Conservation (phyloP, 495 filamentous ascomycete genomes). For the Pseudoneurospora amorphoporcata region DNA sequence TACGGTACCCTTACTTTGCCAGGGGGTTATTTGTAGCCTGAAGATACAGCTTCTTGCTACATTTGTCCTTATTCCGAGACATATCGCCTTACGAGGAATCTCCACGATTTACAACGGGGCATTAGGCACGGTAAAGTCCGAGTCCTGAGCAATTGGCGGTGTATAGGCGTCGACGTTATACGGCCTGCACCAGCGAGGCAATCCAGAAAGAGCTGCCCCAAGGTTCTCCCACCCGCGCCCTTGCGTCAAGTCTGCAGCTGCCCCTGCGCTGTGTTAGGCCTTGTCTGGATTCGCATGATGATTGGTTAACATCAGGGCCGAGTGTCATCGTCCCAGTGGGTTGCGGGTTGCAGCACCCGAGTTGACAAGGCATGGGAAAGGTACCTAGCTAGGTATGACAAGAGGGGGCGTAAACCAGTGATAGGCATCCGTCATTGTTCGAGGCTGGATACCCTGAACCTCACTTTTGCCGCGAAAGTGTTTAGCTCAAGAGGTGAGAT, state of each 20-base stretch:
- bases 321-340: background rate
- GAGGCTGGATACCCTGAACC: background rate
- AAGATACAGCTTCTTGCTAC: background rate
- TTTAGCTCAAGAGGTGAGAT: background rate
- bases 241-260: background rate
- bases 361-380: background rate
- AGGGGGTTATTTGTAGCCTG: background rate
- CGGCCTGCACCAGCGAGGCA: background rate
- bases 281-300: background rate
- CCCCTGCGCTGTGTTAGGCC: background rate
- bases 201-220: background rate
- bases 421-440: background rate
- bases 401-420: background rate
- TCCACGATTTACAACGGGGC: background rate
- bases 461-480: background rate
- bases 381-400: background rate
- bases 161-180: background rate
- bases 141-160: background rate
- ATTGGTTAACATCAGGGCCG: background rate
- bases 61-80: background rate
- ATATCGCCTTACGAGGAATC: background rate
- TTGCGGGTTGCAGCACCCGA: background rate
- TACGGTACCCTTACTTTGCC: background rate
- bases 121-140: background rate
- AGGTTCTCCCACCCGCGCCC: background rate